phyloP scores from a whole-genome alignment of 371 early-diverging fungal species.

The Circinella minor region DNA sequence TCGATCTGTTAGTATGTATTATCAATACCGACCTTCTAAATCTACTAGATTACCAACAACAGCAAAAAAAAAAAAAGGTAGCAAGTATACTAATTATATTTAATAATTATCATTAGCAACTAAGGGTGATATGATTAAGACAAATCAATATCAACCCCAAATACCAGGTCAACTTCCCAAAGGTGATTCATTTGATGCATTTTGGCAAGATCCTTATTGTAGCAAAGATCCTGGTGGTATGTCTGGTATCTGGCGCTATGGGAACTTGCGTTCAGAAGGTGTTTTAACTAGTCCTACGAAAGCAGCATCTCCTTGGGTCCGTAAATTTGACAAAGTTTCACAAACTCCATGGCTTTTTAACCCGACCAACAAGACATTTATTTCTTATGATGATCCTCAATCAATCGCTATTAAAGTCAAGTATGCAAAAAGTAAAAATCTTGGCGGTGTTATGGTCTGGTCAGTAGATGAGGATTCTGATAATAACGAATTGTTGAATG shows the following conservation, averaged over 20 bases:
- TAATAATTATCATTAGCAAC: constrained; percentile 3
- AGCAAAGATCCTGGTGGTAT: constrained; percentile 32
- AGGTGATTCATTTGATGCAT: constrained; percentile 59
- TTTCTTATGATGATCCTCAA: constrained; percentile 69
- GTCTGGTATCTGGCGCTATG: constrained; percentile 72
- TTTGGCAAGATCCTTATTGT: constrained; percentile 61
- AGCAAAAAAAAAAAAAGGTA: neutral
- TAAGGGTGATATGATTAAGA: constrained; percentile 27
- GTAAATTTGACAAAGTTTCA: constrained; percentile 61
- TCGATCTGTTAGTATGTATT: constrained; percentile 45
- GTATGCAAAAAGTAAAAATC: constrained; percentile 45
- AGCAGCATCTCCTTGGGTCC: constrained; percentile 64
- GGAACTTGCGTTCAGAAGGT: constrained; percentile 67
- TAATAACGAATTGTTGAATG: constrained; percentile 57
- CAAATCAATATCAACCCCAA: constrained; percentile 45
- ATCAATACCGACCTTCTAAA: too few species aligned
- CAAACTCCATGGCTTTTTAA: constrained; percentile 75
- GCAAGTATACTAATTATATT: neutral
- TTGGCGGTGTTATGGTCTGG: constrained; percentile 69
- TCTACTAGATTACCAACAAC: too few species aligned
- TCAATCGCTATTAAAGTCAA: constrained; percentile 61
- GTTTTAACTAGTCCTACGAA: constrained; percentile 54
- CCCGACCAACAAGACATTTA: constrained; percentile 52
- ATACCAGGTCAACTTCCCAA: constrained; percentile 33
- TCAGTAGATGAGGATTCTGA: constrained; percentile 49